Evolutionary conservation across 163 green algal species (phyloP).

Genomic region (Chlorella variabilis): DNA sequence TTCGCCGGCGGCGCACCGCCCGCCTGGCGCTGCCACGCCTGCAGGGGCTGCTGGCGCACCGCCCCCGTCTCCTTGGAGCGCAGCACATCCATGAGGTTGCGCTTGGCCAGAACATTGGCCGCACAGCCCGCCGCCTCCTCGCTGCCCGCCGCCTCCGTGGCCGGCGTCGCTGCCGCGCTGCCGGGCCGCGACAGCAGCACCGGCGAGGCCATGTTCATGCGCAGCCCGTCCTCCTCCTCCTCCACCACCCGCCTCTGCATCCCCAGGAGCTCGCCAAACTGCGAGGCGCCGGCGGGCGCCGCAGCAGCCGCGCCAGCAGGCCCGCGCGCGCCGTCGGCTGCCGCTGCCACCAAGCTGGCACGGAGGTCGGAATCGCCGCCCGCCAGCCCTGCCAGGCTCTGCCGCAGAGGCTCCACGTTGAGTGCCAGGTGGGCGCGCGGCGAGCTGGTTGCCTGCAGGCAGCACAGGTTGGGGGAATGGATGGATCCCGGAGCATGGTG

Average conservation of each 20-base stretch:
- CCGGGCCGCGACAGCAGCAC: background rate
- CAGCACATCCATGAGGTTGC: slow-evolving; percentile 27
- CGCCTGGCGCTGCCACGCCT: background rate
- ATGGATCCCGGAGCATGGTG: too few species aligned
- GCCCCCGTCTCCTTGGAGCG: background rate
- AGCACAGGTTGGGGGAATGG: background rate
- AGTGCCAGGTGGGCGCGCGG: background rate
- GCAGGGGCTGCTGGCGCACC: background rate
- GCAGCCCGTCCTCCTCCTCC: slow-evolving; percentile 1
- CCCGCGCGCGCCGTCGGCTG: background rate
- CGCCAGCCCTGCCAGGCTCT: slow-evolving; percentile 23
- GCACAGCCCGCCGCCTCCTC: background rate
- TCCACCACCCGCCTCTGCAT: background rate
- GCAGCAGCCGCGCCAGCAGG: background rate
- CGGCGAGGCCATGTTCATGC: slow-evolving; percentile 34
- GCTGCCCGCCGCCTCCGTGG: background rate
- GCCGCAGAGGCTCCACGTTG: slow-evolving; percentile 35
- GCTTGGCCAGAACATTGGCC: slow-evolving; percentile 2
- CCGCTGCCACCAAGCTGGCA: background rate
- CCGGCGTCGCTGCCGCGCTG: slow-evolving; percentile 2
- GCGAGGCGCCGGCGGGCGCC: background rate
- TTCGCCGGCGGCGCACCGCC: background rate
- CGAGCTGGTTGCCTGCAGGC: slow-evolving; percentile 1
- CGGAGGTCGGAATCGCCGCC: background rate
- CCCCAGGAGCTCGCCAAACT: slow-evolving; percentile 6